Evolutionary conservation across 164 flowering plant genomes (phyloP).

Genomic region (Berberis thunbergii): DNA sequence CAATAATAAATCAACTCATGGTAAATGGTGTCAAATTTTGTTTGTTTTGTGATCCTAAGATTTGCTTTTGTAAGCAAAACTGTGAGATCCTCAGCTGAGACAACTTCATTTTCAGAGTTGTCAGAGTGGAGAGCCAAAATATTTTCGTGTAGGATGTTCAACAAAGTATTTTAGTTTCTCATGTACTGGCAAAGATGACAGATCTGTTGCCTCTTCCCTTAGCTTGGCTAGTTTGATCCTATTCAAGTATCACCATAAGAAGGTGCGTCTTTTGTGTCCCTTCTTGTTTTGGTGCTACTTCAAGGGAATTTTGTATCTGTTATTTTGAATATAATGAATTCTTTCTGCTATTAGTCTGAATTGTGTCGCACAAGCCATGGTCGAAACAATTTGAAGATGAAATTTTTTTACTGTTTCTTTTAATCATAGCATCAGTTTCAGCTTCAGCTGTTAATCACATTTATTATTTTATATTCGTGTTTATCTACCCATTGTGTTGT

Average conservation of each 20-base stretch:
- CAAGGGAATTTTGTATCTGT: not conserved
- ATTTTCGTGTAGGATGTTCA: constrained; percentile 20
- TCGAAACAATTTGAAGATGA: too few relatives aligned
- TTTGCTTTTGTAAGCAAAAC: not conserved
- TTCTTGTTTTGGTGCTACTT: not conserved
- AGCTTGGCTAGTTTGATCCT: constrained; percentile 17
- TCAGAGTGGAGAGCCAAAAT: constrained; percentile 20
- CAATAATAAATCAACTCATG: not conserved
- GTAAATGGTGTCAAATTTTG: not conserved
- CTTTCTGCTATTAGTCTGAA: too few relatives aligned
- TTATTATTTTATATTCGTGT: not conserved
- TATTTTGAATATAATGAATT: not conserved
- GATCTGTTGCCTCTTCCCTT: constrained; percentile 19
- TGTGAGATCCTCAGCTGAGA: constrained; percentile 10
- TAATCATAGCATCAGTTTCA: too few relatives aligned
- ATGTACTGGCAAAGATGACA: constrained; percentile 20
- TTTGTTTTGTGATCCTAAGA: too few relatives aligned
- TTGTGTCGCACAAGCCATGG: too few relatives aligned
- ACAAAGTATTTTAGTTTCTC: constrained; percentile 18
- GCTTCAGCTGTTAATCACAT: not conserved
- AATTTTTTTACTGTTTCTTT: too few relatives aligned
- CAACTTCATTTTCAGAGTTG: constrained; percentile 21
- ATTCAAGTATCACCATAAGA: constrained; percentile 19
- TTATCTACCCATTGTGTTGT: not conserved
- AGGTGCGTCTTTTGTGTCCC: constrained; percentile 16